Base-by-base conservation (phyloP, 164 flowering plant genomes). In the Amborella trichopoda region DNA sequence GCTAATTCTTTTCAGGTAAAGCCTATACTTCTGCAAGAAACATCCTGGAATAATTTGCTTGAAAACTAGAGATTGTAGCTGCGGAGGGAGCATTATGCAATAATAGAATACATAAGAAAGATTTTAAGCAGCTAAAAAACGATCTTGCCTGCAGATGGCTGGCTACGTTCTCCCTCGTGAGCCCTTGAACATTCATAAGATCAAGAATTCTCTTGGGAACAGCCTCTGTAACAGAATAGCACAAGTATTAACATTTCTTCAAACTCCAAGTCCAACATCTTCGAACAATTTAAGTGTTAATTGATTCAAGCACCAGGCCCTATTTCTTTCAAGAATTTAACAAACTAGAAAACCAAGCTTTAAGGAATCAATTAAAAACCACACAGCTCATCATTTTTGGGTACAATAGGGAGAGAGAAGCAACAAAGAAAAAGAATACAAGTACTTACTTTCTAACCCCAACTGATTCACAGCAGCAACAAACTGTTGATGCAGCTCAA, bases 171-270 rank as follows among this genome's bases (percentile, higher is more conserved):
- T 90, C 97, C 60, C 97, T 68, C 30, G 94, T 79, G 41, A 90
- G 85, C 44, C 84, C 77, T 28, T 83, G 91, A 39, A 78, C 94
- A 62, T 85, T 76, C 95, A 90, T 90, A 46, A 85, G 39, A 44
- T 90, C 95, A 50, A 90, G 80, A 51, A 90, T 90, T 69, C 73
- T 85, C 73, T 90, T 90, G 0, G 97, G 97, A 44, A 83, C 84
- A 44, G 97, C 95, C 68, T 86, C 97, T 90, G 81, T 69, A 38
- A 38, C 16, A 10, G 41, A 38, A 38, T 16, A 2, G 16, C 41
- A 10, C 6, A 38, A 38, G 14, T 8, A 30, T 30, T 9, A 14
- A 30, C 9, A 30, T 14, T 14, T 30, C n/a, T n/a, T n/a, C n/a
- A n/a, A n/a, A n/a, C n/a, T n/a, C n/a, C n/a, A n/a, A n/a, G n/a